Percentiles rank a stretch among this genome's conserved stretches.
Evolutionary conservation across 2,329 filamentous ascomycete genomes (phyloP).

Genomic region (Phialophora expanda): DNA sequence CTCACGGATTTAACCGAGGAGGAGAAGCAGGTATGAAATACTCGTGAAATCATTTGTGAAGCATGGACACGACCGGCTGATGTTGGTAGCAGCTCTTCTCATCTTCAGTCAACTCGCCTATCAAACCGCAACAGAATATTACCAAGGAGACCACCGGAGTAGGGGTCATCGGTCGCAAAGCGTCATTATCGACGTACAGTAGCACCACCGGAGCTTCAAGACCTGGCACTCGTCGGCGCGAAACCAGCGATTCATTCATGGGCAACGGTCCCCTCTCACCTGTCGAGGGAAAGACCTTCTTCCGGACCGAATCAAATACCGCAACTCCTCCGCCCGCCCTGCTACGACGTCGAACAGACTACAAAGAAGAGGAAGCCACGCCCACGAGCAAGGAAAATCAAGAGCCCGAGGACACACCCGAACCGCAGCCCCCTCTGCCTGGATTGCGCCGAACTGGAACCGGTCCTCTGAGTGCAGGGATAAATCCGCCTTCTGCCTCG

Average conservation of each 20-base stretch:
- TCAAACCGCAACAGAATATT: conserved; percentile 76
- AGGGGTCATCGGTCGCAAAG: conserved; percentile 66
- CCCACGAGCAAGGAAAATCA: conserved; percentile 57
- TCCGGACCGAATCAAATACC: conserved; percentile 59
- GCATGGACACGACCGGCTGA: conserved; percentile 23
- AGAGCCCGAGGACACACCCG: conserved; percentile 51
- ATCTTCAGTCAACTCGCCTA: conserved; percentile 87
- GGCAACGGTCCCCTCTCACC: conserved; percentile 54
- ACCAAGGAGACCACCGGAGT: conserved; percentile 66
- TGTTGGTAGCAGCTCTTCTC: conserved; percentile 68
- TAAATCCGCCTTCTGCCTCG: conserved; percentile 54
- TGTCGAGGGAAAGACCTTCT: conserved; percentile 53
- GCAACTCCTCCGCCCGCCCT: conserved; percentile 66
- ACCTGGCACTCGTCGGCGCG: conserved; percentile 78
- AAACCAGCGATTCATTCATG: conserved; percentile 75
- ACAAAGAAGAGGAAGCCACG: conserved; percentile 56
- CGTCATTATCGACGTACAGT: conserved; percentile 77
- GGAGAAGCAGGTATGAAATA: conserved; percentile 63
- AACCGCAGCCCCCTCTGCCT: conserved; percentile 56
- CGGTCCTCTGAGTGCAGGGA: conserved; percentile 57
- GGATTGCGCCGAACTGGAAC: conserved; percentile 63
- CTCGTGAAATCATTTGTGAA: not conserved
- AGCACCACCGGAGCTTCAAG: conserved; percentile 76
- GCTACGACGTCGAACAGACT: conserved; percentile 66
- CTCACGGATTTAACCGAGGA: conserved; percentile 73